Evolutionary conservation across 306 rosid genomes (phyloP).

Genomic region (Quillaja saponaria): DNA sequence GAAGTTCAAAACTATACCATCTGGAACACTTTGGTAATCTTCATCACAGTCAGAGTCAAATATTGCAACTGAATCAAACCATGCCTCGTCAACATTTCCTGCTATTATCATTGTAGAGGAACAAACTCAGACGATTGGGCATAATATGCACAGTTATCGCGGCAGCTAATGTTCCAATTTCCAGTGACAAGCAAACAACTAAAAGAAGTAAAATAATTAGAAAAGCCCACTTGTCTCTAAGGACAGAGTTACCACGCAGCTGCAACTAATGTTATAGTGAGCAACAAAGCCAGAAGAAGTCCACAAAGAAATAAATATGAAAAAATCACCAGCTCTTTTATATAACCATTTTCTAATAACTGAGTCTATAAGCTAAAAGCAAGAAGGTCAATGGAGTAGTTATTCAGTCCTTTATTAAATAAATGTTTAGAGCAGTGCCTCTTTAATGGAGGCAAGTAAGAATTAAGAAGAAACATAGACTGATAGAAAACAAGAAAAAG

Average conservation of each 20-base stretch:
- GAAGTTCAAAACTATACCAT: constrained; percentile 49
- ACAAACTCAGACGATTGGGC: not conserved
- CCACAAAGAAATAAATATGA: not conserved
- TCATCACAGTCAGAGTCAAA: constrained; percentile 94
- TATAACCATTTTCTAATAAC: not conserved
- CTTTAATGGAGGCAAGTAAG: constrained; percentile 1
- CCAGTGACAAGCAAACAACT: not conserved
- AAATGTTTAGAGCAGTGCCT: too few relatives aligned
- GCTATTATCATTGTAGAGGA: not conserved
- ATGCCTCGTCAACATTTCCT: constrained; percentile 67
- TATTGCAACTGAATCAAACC: constrained; percentile 73
- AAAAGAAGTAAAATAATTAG: not conserved
- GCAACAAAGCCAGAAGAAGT: not conserved
- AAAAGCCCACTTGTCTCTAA: not conserved
- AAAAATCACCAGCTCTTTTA: not conserved
- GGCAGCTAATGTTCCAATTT: too few relatives aligned
- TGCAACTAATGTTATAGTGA: not conserved
- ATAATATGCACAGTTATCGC: not conserved
- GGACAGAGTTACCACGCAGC: not conserved
- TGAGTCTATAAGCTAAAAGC: not conserved
- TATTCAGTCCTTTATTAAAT: not conserved
- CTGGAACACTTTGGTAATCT: constrained; percentile 80
- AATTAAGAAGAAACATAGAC: not conserved
- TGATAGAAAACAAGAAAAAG: not conserved
- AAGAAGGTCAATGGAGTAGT: not conserved